Conservation (phyloP, 331 rosid genomes). For the Quercus tomentella region DNA sequence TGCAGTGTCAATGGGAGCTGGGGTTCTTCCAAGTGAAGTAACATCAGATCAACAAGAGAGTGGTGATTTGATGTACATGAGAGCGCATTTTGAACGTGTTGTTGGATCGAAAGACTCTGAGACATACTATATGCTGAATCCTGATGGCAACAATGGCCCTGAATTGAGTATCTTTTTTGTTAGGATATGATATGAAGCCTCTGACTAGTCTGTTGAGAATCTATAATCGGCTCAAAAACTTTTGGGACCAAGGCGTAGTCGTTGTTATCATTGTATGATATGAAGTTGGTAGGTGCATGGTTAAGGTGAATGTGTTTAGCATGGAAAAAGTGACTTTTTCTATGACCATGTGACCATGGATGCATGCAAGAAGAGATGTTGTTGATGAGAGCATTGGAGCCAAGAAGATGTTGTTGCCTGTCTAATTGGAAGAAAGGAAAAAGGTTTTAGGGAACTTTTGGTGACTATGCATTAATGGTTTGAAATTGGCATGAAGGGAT, state of each 20-base stretch:
- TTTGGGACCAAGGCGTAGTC: no score
- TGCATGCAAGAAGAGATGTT: background rate
- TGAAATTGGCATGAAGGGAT: background rate
- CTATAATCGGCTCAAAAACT: no score
- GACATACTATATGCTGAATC: slow-evolving; percentile 80
- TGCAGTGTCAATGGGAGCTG: slow-evolving; percentile 66
- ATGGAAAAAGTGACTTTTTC: background rate
- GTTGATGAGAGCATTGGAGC: background rate
- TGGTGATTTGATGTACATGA: slow-evolving; percentile 67
- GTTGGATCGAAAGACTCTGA: slow-evolving; percentile 79
- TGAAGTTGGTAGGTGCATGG: background rate
- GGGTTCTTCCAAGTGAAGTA: slow-evolving; percentile 50
- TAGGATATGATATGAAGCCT: slow-evolving; percentile 32
- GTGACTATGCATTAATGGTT: no score
- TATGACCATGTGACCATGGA: background rate
- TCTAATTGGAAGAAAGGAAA: background rate
- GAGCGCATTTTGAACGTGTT: slow-evolving; percentile 69
- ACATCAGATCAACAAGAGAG: slow-evolving; percentile 19
- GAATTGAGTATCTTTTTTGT: slow-evolving; percentile 73
- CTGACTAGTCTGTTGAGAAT: background rate
- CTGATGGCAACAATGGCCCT: slow-evolving; percentile 54
- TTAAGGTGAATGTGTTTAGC: background rate
- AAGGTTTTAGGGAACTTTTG: no score
- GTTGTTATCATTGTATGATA: slow-evolving; percentile 14
- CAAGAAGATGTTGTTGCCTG: background rate